A percentile compares a stretch with the other conserved stretches of the same genome.
phyloP scores from a whole-genome alignment of 1,284 basidiomycete species.

The Rhodotorula sp. region DNA sequence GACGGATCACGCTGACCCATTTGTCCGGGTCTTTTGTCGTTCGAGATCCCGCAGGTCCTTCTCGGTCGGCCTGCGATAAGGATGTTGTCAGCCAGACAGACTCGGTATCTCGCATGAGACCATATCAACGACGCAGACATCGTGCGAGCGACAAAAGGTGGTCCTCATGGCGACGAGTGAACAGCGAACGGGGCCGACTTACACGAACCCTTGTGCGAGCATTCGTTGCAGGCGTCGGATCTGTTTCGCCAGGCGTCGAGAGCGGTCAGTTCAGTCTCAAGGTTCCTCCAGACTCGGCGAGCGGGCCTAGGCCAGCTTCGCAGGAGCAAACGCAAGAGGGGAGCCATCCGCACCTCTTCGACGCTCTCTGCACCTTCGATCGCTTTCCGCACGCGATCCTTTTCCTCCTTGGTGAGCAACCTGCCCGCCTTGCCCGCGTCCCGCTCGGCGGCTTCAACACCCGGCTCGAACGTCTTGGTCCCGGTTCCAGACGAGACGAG shows the following conservation, averaged over 20 bases:
- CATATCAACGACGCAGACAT: too few species aligned
- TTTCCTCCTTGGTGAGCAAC: conserved; percentile 88
- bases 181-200: not conserved
- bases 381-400: conserved; percentile 81
- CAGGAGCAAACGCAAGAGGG: too few species aligned
- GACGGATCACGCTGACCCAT: not conserved
- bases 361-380: conserved; percentile 86
- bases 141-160: too few species aligned
- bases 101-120: too few species aligned
- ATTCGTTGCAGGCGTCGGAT: conserved; percentile 82
- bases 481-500: conserved; percentile 71
- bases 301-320: too few species aligned
- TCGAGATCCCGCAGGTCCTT: conserved; percentile 41
- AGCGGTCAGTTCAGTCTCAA: not conserved
- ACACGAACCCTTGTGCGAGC: conserved; percentile 54
- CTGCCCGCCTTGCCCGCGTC: conserved; percentile 56
- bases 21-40: conserved; percentile 20
- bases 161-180: not conserved
- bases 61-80: conserved; percentile 26
- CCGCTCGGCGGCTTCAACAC: conserved; percentile 46
- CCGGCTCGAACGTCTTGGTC: conserved; percentile 57
- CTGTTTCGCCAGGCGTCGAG: conserved; percentile 19
- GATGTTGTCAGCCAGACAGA: not conserved
- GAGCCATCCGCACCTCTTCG: too few species aligned
- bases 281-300: too few species aligned